A percentile compares a stretch with the other conserved stretches of the same genome.
phyloP scores from a whole-genome alignment of 441 rosid species.

The Manihot esculenta region DNA sequence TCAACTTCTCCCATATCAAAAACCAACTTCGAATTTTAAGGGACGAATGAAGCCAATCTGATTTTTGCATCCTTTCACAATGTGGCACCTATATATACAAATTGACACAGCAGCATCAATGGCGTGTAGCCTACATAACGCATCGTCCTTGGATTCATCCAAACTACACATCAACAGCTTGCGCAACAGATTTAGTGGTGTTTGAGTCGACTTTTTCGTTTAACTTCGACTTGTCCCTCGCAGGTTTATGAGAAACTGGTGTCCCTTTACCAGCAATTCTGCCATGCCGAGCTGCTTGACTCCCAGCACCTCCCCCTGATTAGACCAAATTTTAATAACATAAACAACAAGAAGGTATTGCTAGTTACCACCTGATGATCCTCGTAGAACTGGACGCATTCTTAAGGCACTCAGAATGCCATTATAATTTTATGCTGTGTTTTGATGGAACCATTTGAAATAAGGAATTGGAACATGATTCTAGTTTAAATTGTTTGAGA shows the following conservation, averaged over 20 bases:
- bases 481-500: not conserved
- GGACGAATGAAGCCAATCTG: constrained; percentile 8
- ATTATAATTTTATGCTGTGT: no score
- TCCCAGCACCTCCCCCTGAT: constrained; percentile 36
- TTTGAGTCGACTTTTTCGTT: constrained; percentile 38
- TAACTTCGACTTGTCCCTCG: constrained; percentile 36
- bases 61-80: not conserved
- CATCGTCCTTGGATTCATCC: constrained; percentile 18
- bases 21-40: constrained; percentile 5
- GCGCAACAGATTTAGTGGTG: constrained; percentile 40
- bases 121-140: not conserved
- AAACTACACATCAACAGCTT: constrained; percentile 30
- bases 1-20: constrained; percentile 6
- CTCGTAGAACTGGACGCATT: no score
- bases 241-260: constrained; percentile 36
- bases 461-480: not conserved
- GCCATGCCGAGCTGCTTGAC: constrained; percentile 34
- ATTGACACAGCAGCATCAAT: constrained; percentile 3
- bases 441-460: no score
- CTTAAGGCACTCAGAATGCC: no score
- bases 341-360: not conserved
- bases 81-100: constrained; percentile 24
- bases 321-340: constrained; percentile 19
- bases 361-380: not conserved
- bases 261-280: constrained; percentile 37